Evolutionary conservation across 768 basidiomycete genomes (phyloP).

Genomic region (Mycena albidolilacea): DNA sequence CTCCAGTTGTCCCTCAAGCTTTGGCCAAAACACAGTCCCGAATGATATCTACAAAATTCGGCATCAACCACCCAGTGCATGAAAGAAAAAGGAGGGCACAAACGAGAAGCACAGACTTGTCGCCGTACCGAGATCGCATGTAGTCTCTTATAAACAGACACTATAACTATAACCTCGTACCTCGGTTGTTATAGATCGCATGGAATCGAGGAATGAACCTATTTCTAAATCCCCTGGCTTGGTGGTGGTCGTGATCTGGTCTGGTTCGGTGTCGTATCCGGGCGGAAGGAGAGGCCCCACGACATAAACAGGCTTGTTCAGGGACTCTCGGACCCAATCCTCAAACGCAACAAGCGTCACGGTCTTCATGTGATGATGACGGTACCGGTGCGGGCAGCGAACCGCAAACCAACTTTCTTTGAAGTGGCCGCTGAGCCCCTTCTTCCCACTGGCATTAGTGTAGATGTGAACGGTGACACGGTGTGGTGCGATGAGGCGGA

Average conservation of each 20-base stretch:
- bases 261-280: neutral
- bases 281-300: conserved; percentile 24
- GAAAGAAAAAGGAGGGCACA: neutral
- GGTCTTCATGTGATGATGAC: too few relatives aligned
- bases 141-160: too few relatives aligned
- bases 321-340: neutral
- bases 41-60: neutral
- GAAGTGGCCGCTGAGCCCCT: too few relatives aligned
- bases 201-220: conserved; percentile 4
- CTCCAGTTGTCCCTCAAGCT: neutral
- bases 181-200: too few relatives aligned
- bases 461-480: too few relatives aligned
- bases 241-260: too few relatives aligned
- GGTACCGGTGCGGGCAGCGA: too few relatives aligned
- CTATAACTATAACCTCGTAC: too few relatives aligned
- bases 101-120: conserved; percentile 20
- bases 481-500: too few relatives aligned
- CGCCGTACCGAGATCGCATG: conserved; percentile 1
- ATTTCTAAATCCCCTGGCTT: neutral
- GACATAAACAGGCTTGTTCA: conserved; percentile 11
- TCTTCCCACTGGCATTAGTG: too few relatives aligned
- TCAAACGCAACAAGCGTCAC: conserved; percentile 16
- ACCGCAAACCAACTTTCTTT: too few relatives aligned
- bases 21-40: conserved; percentile 18
- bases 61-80: neutral